phyloP scores from a whole-genome alignment of 2,329 filamentous ascomycete species.

The Talaromyces sp. region DNA sequence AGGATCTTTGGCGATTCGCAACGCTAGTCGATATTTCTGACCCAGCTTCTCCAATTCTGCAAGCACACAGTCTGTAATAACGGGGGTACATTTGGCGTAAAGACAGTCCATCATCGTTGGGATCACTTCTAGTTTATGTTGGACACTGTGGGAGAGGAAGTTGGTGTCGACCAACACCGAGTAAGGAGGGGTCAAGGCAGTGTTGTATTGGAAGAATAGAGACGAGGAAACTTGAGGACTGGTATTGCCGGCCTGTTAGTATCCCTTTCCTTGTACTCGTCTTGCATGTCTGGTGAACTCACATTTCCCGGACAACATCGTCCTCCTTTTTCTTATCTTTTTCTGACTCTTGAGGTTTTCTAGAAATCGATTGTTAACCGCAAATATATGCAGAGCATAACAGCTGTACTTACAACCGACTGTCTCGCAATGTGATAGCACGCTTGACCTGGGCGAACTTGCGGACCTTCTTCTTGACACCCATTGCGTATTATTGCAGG shows the following conservation, averaged over 20 bases:
- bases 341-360: constrained; percentile 70
- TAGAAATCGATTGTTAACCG: constrained; percentile 13
- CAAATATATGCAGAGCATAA: background rate
- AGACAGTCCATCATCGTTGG: constrained; percentile 90
- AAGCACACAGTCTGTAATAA: constrained; percentile 79
- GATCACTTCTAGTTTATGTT: constrained; percentile 81
- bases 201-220: constrained; percentile 87
- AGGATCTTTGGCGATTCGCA: constrained; percentile 83
- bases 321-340: constrained; percentile 53
- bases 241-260: constrained; percentile 10
- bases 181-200: constrained; percentile 78
- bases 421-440: constrained; percentile 75
- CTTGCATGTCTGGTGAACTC: constrained; percentile 20
- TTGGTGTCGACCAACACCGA: constrained; percentile 79
- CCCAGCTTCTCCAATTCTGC: constrained; percentile 86
- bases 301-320: constrained; percentile 70
- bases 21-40: constrained; percentile 77
- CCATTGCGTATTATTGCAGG: constrained; percentile 55
- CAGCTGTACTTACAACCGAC: constrained; percentile 50
- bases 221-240: constrained; percentile 72
- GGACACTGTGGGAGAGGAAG: constrained; percentile 84
- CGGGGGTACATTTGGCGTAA: constrained; percentile 83
- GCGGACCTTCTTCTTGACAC: constrained; percentile 80
- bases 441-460: constrained; percentile 86
- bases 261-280: background rate